Evolutionary conservation across 2,329 filamentous ascomycete species (phyloP).

Genomic region (Teratosphaeria epicoccoides): DNA sequence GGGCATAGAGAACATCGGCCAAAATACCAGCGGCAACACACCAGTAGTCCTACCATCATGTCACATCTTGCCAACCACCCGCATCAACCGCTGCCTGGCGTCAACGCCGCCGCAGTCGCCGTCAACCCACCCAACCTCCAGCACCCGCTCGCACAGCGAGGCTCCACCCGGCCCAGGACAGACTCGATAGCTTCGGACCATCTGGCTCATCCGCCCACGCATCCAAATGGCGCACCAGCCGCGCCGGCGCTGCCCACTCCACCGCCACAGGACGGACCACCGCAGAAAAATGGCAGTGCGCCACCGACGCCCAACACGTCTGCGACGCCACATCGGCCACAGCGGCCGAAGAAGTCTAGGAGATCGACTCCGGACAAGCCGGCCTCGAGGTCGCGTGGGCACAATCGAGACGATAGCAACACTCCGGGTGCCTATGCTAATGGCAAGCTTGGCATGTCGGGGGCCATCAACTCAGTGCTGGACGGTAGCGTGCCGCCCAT

Average conservation of each 20-base stretch:
- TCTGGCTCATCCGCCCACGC: slow-evolving; percentile 41
- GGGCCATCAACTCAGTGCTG: slow-evolving; percentile 38
- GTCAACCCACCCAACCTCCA: background rate
- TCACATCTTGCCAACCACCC: slow-evolving; percentile 31
- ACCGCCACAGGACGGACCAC: slow-evolving; percentile 30
- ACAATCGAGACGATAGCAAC: background rate
- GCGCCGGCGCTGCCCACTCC: slow-evolving; percentile 32
- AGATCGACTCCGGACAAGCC: slow-evolving; percentile 18
- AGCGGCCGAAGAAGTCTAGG: slow-evolving; percentile 16
- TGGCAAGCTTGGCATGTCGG: background rate
- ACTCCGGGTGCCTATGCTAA: background rate
- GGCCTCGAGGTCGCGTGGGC: background rate
- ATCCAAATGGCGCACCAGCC: slow-evolving; percentile 1
- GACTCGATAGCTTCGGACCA: slow-evolving; percentile 27
- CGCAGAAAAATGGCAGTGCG: slow-evolving; percentile 16
- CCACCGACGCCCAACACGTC: slow-evolving; percentile 23
- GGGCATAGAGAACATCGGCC: slow-evolving; percentile 33
- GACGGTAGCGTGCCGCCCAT: slow-evolving; percentile 85
- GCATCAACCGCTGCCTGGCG: background rate
- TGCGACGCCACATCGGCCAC: slow-evolving; percentile 5
- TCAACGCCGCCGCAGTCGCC: slow-evolving; percentile 2
- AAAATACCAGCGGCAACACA: slow-evolving; percentile 59
- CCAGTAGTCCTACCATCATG: slow-evolving; percentile 67
- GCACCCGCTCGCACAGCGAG: slow-evolving; percentile 23
- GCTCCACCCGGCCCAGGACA: background rate